Base-by-base conservation (phyloP, 106 monocot species). In the Amphibolis antarctica region DNA sequence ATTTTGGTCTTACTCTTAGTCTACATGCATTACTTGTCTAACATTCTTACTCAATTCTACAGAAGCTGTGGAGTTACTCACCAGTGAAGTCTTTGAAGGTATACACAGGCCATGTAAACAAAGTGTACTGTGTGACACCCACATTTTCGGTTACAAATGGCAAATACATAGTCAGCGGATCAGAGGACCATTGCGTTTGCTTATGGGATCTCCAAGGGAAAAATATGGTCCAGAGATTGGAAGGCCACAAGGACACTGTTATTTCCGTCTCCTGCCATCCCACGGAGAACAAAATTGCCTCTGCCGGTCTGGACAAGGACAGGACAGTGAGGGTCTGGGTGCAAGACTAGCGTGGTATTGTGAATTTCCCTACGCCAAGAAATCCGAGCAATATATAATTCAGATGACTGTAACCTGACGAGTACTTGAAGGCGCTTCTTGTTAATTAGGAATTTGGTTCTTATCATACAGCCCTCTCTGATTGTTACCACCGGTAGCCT, bases 221-320 rank as follows among this genome's bases (percentile, higher is more conserved):
- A 70, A 79, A 96, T 48, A 76, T 96, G 72, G 24, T 89, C 46
- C 94, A 96, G 69, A 96, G 78, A 76, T 71, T 86, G 64, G 86
- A 86, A 82, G 94, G 94, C 17, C 94, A 96, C 47, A 80, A 73
- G 0, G 89, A 86, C 64, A 76, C 77, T 58, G 94, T 86, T 27
- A 86, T 96, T 49, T 89, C 94, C 25, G 89, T 96, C 10, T 86
- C 94, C 1, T 96, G 89, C 44, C 89, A 89, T 67, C 89, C 94
- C 10, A 74, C 19, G 30, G 78, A 82, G 71, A 84, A 86, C 52
- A 89, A 66, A 63, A 96, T 96, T 67, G 94, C 84, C 7, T 96
- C 94, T 50, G 89, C 85, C 29, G 79, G 82, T 10, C 83, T 96
- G 49, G 80, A 86, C 19, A 78, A 73, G 45, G 94, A 96, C 66